Evolutionary conservation across 1,284 basidiomycete species (phyloP).

Genomic region (Pseudozyma flocculosa): DNA sequence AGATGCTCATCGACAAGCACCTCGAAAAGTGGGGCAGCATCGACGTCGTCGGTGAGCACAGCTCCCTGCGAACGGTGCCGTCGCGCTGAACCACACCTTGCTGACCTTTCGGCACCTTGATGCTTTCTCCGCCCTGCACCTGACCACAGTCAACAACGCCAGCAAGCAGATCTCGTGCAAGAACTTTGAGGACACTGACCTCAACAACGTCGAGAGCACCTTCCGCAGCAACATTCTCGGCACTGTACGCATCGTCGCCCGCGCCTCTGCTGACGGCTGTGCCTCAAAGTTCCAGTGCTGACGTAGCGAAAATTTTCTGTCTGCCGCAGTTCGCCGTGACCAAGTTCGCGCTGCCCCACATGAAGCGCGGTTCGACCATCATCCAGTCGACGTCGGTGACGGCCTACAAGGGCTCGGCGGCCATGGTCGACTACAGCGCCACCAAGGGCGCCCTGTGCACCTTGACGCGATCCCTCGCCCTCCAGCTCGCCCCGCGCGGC

Average conservation of each 20-base stretch:
- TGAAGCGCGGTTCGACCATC: constrained; percentile 67
- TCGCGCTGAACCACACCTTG: too few relatives aligned
- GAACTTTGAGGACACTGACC: constrained; percentile 44
- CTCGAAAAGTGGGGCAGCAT: constrained; percentile 58
- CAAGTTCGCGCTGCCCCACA: constrained; percentile 64
- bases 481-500: constrained; percentile 66
- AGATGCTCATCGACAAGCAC: constrained; percentile 63
- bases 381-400: constrained; percentile 70
- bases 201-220: constrained; percentile 31
- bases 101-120: too few relatives aligned
- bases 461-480: constrained; percentile 65
- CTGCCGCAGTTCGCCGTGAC: constrained; percentile 24
- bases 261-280: too few relatives aligned
- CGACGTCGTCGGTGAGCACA: constrained; percentile 8
- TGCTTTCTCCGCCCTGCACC: too few relatives aligned
- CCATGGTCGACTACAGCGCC: constrained; percentile 63
- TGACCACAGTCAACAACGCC: constrained; percentile 69
- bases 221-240: constrained; percentile 45
- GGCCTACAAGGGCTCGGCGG: constrained; percentile 62
- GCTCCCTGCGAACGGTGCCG: too few relatives aligned
- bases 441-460: constrained; percentile 62
- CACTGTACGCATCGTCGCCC: constrained; percentile 2
- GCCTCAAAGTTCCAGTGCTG: too few relatives aligned
- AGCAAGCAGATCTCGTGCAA: constrained; percentile 64
- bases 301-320: not conserved